Percentiles rank a stretch among this genome's conserved stretches.
phyloP scores from a whole-genome alignment of 2,329 filamentous ascomycete genomes.

The Microascus cirrosus region DNA sequence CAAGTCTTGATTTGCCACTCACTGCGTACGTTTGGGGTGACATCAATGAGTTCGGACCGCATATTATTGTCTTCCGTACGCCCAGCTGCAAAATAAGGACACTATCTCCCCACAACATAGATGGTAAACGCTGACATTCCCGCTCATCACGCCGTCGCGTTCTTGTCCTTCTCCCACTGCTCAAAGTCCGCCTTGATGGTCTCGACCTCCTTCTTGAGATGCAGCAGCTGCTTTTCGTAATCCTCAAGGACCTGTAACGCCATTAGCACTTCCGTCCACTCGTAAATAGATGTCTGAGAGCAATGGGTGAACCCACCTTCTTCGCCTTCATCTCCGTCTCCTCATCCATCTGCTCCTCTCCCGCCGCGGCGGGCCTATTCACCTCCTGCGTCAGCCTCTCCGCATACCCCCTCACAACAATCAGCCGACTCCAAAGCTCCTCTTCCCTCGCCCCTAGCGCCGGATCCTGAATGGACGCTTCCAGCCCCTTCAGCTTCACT shows the following conservation, averaged over 20 bases:
- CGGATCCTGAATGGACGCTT: slow-evolving; percentile 62
- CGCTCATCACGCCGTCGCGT: slow-evolving; percentile 1
- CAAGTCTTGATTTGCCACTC: neutral
- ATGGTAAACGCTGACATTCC: neutral
- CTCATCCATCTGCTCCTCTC: slow-evolving; percentile 50
- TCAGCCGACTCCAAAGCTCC: slow-evolving; percentile 76
- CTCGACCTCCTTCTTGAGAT: slow-evolving; percentile 63
- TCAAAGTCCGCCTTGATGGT: slow-evolving; percentile 46
- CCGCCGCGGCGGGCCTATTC: slow-evolving; percentile 50
- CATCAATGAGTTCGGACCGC: neutral
- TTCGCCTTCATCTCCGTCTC: slow-evolving; percentile 62
- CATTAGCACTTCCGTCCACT: neutral
- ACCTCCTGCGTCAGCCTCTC: slow-evolving; percentile 63
- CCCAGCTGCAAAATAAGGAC: neutral
- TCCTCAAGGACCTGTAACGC: slow-evolving; percentile 61
- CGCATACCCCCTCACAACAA: slow-evolving; percentile 62
- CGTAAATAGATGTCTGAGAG: slow-evolving; percentile 1
- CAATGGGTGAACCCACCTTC: slow-evolving; percentile 41
- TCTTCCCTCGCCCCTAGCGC: slow-evolving; percentile 65
- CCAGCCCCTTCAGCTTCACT: slow-evolving; percentile 57
- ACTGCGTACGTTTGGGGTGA: neutral
- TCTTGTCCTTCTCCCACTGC: slow-evolving; percentile 40
- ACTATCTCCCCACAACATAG: neutral
- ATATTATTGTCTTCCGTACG: neutral
- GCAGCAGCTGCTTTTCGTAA: slow-evolving; percentile 69